Evolutionary conservation across 345 rosid genomes (phyloP), one percentile per base, ranked within the genome.

Genomic region (Salix udensis): DNA sequence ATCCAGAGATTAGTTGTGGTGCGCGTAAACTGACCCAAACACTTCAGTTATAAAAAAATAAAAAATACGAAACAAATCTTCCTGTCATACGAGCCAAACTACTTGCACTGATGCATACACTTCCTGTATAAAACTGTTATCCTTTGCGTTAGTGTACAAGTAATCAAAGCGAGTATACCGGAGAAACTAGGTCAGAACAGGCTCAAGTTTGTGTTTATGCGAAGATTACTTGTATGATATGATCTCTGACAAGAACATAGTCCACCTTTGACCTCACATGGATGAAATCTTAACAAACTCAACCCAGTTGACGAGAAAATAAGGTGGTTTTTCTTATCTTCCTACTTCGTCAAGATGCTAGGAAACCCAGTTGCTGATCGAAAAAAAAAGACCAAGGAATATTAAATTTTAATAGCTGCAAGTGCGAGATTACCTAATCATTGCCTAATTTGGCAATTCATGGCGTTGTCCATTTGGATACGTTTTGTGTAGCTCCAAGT

Each of bases 1-100:
- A 34, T 5, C 6, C 1, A 34, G 6, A 34, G 0, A 36, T 36
- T 36, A 36, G 7, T 36, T 36, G 1, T 36, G 5, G 5, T 5
- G 7, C 0, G 1, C 4, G 37, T 0, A 36, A 36, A 7, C 7
- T 36, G 7, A 0, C 1, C 0, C 7, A 1, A 5, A 36, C 7
- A 36, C 1, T 1, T 1, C 1, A 36, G 0, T 36, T 36, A 34
- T 34, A 4, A 34, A 34, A 34, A 34, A 4, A 5, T 4, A 34
- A 40, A 40, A 2, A 40, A 10, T 2, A 40, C 13, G 44, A 40
- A 2, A 40, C 12, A 40, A 40, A 40, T 40, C 44, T 9, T 40
- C 12, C 2, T 40, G 44, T 40, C 44, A 40, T 46, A 15, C 18
- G n/a, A 5, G 5, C 0, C 53, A 48, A 48, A 18, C 60, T 6